Conservation (phyloP, 305 asterid species). For the Solanum hybrid region DNA sequence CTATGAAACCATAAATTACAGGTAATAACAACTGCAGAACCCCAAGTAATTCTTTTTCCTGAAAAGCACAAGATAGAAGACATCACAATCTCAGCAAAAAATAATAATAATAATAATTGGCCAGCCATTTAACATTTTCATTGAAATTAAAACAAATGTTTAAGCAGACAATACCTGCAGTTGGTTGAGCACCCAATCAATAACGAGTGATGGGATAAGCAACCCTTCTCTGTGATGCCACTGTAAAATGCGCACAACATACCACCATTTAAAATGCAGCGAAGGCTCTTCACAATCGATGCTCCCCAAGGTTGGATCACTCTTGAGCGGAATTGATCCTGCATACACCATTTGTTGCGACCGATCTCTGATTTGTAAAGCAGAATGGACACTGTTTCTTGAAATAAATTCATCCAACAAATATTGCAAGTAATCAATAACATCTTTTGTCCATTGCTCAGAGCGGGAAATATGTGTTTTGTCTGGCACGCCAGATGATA, state of each 20-base stretch:
- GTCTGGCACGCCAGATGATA: slow-evolving; percentile 65
- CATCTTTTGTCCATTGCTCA: slow-evolving; percentile 97
- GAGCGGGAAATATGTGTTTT: slow-evolving; percentile 74
- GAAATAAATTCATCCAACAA: slow-evolving; percentile 79
- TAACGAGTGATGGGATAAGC: slow-evolving; percentile 71
- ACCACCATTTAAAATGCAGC: slow-evolving; percentile 97
- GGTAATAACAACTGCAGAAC: slow-evolving; percentile 92
- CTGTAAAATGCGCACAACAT: slow-evolving; percentile 81
- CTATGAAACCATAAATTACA: slow-evolving; percentile 79
- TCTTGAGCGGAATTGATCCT: slow-evolving; percentile 58
- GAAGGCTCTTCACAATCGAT: slow-evolving; percentile 77
- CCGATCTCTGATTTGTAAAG: slow-evolving; percentile 51
- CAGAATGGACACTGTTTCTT: slow-evolving; percentile 57
- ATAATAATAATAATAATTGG: neutral
- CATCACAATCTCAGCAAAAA: slow-evolving; percentile 4
- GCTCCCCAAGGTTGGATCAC: slow-evolving; percentile 37
- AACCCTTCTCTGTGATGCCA: slow-evolving; percentile 98
- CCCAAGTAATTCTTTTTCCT: slow-evolving; percentile 85
- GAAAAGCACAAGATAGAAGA: slow-evolving; percentile 20
- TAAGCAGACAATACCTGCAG: slow-evolving; percentile 59
- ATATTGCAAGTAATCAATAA: slow-evolving; percentile 82
- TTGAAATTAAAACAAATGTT: neutral
- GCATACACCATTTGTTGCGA: slow-evolving; percentile 56
- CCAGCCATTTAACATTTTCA: neutral
- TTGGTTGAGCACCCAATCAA: slow-evolving; percentile 96